Evolutionary conservation across 768 basidiomycete species (phyloP), one percentile per base, ranked within the genome.

Genomic region (Phanerochaete carnosa): DNA sequence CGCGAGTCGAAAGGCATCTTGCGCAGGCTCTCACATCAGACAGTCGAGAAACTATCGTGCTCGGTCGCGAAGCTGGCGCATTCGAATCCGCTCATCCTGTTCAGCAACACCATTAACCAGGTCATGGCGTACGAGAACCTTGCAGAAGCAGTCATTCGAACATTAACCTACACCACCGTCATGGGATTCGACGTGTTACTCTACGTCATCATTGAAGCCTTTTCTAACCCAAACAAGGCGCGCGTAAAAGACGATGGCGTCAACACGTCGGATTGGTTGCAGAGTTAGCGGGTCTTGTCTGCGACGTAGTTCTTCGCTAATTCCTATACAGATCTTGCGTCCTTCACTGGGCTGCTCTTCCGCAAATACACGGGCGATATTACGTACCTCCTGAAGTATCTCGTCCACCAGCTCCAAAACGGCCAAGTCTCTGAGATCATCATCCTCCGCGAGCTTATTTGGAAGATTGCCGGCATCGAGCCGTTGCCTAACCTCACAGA

Each of bases 91-190:
- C 89, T 87, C 66, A 88, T 95, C 53, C 85, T 98, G 66, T 98
- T 98, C 77, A 71, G 83, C 25, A 90, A 92, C 62, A 93, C 91
- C 0, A 87, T 99, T 50, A 88, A 89, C 65, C 97, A 98, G 73
- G 90, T 98, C 60, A 94, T 94, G 89, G 88, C 92, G 15, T 99
- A 99, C 69, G 92, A 96, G 70, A 99, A 98, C 73, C 75, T 97
- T 56, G 93, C 92, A 11, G 83, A 82, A 45, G 92, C 95, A 23
- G 90, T 98, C 45, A 90, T 98, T 26, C 94, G 94, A 66, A 90
- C 90, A 19, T 79, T 94, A 65, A 80, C 91, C 70, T 95, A 92
- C 74, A 86, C 94, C 64, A 94, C 94, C 2, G 89, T 88, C 63
- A 89, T 99, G 83, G 93, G 93, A 7, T 98, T 94, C 69, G 97